Conservation (phyloP, 148 eudicot species). For the Polygonum maritimum region DNA sequence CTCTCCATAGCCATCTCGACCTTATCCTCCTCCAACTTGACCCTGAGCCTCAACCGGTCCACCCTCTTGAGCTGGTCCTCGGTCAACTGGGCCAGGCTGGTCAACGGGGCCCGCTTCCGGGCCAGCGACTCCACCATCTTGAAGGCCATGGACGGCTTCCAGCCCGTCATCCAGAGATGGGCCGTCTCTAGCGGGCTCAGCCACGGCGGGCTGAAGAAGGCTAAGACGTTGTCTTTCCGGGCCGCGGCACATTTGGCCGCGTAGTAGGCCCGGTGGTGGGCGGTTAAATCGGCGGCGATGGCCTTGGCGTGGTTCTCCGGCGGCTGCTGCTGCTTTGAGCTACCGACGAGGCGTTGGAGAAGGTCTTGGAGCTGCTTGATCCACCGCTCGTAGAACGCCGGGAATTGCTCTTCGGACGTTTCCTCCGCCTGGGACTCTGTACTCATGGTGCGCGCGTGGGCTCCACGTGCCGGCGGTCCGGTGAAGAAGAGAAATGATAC, state of each 20-base stretch:
- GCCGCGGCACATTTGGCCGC: constrained; percentile 63
- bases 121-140: constrained; percentile 32
- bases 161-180: constrained; percentile 60
- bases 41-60: constrained; percentile 18
- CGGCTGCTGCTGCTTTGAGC: constrained; percentile 1
- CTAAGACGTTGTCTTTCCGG: constrained; percentile 34
- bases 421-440: background rate
- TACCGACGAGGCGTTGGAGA: constrained; percentile 25
- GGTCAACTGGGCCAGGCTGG: constrained; percentile 25
- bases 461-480: background rate
- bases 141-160: constrained; percentile 68
- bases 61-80: constrained; percentile 42
- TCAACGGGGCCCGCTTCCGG: constrained; percentile 19
- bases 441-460: background rate
- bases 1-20: constrained; percentile 72
- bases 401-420: constrained; percentile 26
- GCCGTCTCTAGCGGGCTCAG: constrained; percentile 48
- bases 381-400: constrained; percentile 42
- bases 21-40: constrained; percentile 41
- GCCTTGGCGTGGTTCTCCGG: constrained; percentile 9
- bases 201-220: constrained; percentile 56
- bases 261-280: constrained; percentile 72
- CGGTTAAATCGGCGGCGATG: constrained; percentile 32
- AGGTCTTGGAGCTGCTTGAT: constrained; percentile 39
- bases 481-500: no score